phyloP scores from a whole-genome alignment of 345 rosid genomes.

The Eucalyptus urophylla region DNA sequence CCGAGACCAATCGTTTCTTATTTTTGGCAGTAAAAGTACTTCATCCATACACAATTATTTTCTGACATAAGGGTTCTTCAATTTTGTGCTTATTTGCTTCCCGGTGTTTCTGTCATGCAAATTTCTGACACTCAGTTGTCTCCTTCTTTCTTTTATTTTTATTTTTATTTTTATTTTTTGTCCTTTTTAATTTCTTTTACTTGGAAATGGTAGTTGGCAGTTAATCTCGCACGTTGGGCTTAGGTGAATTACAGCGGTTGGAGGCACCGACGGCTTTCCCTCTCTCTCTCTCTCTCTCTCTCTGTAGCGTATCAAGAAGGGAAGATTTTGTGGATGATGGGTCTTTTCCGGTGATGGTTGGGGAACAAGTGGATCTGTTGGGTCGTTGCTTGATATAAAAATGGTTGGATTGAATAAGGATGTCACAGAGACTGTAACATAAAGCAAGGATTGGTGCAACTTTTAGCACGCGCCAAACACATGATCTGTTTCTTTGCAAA shows the following conservation, averaged over 20 bases:
- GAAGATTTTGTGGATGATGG: background rate
- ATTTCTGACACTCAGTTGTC: background rate
- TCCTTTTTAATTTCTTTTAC: background rate
- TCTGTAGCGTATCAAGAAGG: background rate
- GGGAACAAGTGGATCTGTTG: background rate
- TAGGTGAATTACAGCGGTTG: background rate
- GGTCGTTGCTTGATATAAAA: background rate
- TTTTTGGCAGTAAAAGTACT: background rate
- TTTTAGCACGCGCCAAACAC: background rate
- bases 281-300: background rate
- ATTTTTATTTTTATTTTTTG: background rate
- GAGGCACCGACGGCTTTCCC: background rate
- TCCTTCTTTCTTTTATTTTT: background rate
- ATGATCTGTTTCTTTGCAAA: background rate
- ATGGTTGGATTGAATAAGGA: background rate
- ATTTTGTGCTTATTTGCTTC: background rate
- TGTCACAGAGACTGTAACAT: background rate
- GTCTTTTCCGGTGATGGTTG: background rate
- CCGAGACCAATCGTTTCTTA: background rate
- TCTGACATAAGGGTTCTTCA: background rate
- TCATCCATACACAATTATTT: background rate
- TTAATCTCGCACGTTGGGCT: background rate
- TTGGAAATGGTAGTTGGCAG: background rate
- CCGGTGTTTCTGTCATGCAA: background rate
- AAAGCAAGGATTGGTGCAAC: background rate